Percentiles rank a stretch among this genome's conserved stretches.
phyloP scores from a whole-genome alignment of 768 basidiomycete genomes.

The Dioszegia crocea region DNA sequence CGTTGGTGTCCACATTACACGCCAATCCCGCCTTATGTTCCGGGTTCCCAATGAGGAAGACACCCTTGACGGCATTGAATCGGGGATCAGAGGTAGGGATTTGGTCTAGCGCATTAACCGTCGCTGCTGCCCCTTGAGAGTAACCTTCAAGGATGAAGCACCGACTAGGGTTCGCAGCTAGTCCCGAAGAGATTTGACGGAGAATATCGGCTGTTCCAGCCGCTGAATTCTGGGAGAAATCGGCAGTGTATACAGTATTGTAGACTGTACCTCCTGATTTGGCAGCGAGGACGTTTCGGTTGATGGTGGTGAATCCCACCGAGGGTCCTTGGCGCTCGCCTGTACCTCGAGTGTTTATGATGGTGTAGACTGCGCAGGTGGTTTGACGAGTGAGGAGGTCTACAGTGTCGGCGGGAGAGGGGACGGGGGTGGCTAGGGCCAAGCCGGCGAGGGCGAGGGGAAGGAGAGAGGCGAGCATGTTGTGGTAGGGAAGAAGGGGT shows the following conservation, averaged over 20 bases:
- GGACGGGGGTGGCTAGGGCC: background rate
- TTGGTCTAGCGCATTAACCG: conserved; percentile 10
- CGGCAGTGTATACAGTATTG: conserved; percentile 25
- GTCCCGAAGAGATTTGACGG: conserved; percentile 3
- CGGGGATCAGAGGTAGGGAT: conserved; percentile 3
- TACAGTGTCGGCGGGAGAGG: no score
- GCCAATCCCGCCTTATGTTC: conserved; percentile 13
- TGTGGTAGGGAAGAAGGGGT: no score
- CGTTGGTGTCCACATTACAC: conserved; percentile 22
- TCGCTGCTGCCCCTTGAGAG: conserved; percentile 25
- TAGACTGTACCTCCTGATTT: conserved; percentile 17
- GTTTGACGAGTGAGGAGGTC: conserved; percentile 8
- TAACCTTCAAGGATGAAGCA: conserved; percentile 26
- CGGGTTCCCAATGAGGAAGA: conserved; percentile 27
- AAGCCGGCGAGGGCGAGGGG: no score
- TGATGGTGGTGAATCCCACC: conserved; percentile 22
- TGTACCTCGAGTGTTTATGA: conserved; percentile 28
- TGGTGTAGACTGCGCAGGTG: conserved; percentile 12
- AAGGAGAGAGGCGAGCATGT: no score
- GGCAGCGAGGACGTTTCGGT: conserved; percentile 8
- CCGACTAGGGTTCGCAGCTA: conserved; percentile 11
- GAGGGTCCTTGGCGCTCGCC: conserved; percentile 21
- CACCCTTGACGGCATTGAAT: conserved; percentile 25
- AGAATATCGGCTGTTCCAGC: conserved; percentile 22
- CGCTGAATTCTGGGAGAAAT: conserved; percentile 13